These are phyloP conservation scores for Alternaria brassicae DNA, from an alignment of 2,329 filamentous ascomycete species.

Conservation along the genomic window DNA sequence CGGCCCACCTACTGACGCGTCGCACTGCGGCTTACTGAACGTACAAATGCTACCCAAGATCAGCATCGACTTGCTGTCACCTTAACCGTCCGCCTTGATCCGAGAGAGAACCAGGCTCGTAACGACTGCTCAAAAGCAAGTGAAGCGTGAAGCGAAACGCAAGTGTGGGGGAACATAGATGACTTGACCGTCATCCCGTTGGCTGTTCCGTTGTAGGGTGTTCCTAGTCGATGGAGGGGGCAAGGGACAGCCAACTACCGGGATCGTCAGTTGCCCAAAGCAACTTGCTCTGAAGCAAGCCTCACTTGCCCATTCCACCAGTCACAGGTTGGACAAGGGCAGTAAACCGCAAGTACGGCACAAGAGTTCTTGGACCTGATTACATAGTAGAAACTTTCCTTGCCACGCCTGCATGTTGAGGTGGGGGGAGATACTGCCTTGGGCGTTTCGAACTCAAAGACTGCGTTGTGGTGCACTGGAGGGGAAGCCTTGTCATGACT, in stretches of 20 bases:
- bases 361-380: background rate
- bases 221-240: constrained; percentile 7
- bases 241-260: background rate
- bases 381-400: constrained; percentile 1
- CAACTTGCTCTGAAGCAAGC: constrained; percentile 3
- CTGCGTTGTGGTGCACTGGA: background rate
- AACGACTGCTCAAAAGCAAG: constrained; percentile 8
- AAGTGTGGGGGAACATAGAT: constrained; percentile 16
- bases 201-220: constrained; percentile 3
- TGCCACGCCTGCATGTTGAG: constrained; percentile 5
- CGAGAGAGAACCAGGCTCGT: constrained; percentile 3
- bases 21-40: constrained; percentile 1
- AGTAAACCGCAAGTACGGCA: background rate
- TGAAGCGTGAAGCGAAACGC: constrained; percentile 10
- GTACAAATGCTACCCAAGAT: constrained; percentile 7
- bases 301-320: background rate
- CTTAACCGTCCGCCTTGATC: constrained; percentile 6
- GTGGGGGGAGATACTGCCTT: constrained; percentile 3
- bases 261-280: constrained; percentile 1
- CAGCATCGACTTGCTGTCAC: constrained; percentile 4
- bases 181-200: constrained; percentile 8
- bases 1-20: constrained; percentile 15
- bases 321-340: constrained; percentile 1
- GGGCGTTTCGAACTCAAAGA: constrained; percentile 2
- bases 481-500: background rate